Percentiles rank a stretch among this genome's conserved stretches.
Conservation (phyloP, 495 filamentous ascomycete species). For the Xylaria longipes region DNA sequence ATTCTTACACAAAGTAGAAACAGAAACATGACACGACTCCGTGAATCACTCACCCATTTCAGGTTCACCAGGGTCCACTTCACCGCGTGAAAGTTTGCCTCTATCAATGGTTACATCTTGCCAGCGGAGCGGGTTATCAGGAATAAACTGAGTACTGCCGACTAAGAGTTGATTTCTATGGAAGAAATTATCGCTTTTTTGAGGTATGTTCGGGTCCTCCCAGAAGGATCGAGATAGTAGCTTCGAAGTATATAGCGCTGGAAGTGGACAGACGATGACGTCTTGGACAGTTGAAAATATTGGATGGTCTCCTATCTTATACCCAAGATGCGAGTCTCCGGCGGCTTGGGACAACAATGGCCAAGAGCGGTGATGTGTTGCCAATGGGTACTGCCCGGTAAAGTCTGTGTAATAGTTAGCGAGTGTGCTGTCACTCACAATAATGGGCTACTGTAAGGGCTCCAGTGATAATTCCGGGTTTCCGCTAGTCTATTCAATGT, state of each 20-base stretch:
- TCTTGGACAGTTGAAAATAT: background rate
- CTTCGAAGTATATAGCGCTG: constrained; percentile 6
- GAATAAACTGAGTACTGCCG: background rate
- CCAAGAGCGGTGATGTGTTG: background rate
- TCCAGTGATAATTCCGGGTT: background rate
- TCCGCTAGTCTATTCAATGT: background rate
- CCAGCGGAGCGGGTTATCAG: background rate
- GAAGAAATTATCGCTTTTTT: constrained; percentile 19
- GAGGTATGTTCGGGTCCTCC: background rate
- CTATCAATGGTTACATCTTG: background rate
- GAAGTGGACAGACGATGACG: background rate
- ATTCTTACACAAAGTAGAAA: background rate
- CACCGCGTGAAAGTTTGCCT: background rate
- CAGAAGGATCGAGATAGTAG: constrained; percentile 4
- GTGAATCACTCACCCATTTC: background rate
- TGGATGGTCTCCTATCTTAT: background rate
- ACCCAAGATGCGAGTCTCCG: background rate
- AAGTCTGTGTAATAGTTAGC: background rate
- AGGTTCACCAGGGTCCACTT: background rate
- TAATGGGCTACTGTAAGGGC: background rate
- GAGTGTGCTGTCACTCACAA: background rate
- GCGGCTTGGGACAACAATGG: background rate
- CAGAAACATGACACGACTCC: too few relatives aligned
- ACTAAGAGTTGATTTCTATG: background rate
- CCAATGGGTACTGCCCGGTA: background rate